These are phyloP conservation scores for Pterocarpus santalinus DNA, from an alignment of 306 rosid genomes.

Conservation along the genomic window DNA sequence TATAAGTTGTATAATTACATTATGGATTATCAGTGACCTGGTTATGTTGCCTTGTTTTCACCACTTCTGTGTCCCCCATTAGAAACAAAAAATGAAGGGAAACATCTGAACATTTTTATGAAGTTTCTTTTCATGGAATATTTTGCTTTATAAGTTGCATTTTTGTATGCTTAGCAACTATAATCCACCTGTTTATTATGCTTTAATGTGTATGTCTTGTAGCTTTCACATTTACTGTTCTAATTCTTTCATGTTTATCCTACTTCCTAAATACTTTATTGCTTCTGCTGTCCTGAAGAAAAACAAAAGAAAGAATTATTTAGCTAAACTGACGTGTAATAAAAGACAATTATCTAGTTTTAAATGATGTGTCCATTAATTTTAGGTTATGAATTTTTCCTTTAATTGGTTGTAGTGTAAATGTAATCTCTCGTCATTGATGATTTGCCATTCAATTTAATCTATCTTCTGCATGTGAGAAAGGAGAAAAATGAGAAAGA, in stretches of 20 bases:
- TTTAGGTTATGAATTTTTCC: neutral
- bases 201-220: neutral
- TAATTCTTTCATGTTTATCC: neutral
- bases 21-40: neutral
- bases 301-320: neutral
- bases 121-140: neutral
- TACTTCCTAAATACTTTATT: neutral
- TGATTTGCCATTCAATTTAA: neutral
- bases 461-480: slow-evolving; percentile 1
- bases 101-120: neutral
- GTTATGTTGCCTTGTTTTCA: neutral
- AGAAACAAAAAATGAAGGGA: neutral
- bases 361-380: neutral
- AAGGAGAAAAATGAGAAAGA: neutral
- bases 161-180: neutral
- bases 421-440: neutral
- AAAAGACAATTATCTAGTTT: slow-evolving; percentile 2
- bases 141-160: neutral
- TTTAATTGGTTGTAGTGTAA: neutral
- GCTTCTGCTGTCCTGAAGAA: neutral
- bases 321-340: neutral
- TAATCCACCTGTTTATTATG: neutral
- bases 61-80: neutral
- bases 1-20: neutral
- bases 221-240: neutral